Base-by-base conservation (phyloP, 2,329 filamentous ascomycete genomes). In the Cladosporium sp. region DNA sequence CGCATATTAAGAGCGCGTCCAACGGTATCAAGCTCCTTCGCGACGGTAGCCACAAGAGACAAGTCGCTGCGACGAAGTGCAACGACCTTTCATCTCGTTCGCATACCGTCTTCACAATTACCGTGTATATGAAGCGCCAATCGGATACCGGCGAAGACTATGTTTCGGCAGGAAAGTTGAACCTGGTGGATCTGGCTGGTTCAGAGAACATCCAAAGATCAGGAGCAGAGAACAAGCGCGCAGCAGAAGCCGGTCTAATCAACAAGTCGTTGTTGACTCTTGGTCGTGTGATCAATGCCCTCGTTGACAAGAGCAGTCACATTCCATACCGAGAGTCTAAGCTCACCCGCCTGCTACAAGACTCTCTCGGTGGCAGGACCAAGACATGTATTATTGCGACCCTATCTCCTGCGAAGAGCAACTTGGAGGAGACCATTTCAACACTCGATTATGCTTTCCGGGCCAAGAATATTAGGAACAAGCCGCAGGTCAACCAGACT, bases 351-450 rank as follows among this genome's bases (percentile, higher is more conserved):
- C 79, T 99, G 3, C 80, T 99, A 19, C 95, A 99, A 85, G 95
- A 99, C 72, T 99, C 95, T 0, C 83, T 99, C 0, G 94, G 94
- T 62, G 94, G 94, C 3, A 86, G 89, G 55, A 99, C 95, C 1
- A 99, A 99, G 72, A 99, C 94, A 0, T 99, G 94, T 78, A 99
- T 99, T 65, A 97, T 99, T 69, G 94, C 94, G 5, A 99, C 94
- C 0, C 84, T 99, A 40, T 97, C 94, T 2, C 92, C 94, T 1
- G 91, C 92, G 7, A 95, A 94, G 74, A 92, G 88, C 74, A 99
- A 97, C 67, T 80, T 99, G 1, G 94, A 99, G 70, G 94, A 99
- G 74, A 99, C 95, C 0, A 97, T 99, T 61, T 97, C 94, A 0
- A 99, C 95, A 0, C 82, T 99, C 1, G 94, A 99, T 73, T 99